phyloP scores from a whole-genome alignment of 2,329 filamentous ascomycete genomes.

The Fusarium ramigenum region DNA sequence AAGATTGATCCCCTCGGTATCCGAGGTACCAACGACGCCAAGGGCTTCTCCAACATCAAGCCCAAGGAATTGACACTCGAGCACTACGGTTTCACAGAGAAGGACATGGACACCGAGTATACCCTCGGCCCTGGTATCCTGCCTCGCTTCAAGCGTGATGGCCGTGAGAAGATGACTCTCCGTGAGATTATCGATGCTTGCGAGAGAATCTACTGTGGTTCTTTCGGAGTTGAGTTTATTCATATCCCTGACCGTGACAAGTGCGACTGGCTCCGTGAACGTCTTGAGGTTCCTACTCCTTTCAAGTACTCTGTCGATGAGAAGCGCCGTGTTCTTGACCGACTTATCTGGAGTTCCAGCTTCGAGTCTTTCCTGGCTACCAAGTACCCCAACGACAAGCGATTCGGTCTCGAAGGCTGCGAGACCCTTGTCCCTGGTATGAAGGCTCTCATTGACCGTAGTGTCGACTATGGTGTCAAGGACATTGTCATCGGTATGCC shows the following conservation, averaged over 20 bases:
- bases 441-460: constrained; percentile 98
- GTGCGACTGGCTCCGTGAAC: constrained; percentile 97
- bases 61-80: constrained; percentile 93
- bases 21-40: constrained; percentile 65
- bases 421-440: constrained; percentile 97
- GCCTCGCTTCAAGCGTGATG: constrained; percentile 89
- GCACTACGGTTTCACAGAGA: constrained; percentile 94
- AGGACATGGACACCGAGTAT: constrained; percentile 92
- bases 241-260: constrained; percentile 97
- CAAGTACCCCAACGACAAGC: constrained; percentile 99
- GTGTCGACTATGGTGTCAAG: constrained; percentile 97
- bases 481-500: constrained; percentile 99
- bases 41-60: constrained; percentile 86
- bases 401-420: constrained; percentile 97
- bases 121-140: constrained; percentile 93
- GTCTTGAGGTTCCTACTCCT: constrained; percentile 90
- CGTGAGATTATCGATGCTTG: constrained; percentile 93
- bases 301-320: constrained; percentile 99
- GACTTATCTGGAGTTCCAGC: constrained; percentile 97
- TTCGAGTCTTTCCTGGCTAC: constrained; percentile 96
- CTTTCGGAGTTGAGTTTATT: constrained; percentile 98
- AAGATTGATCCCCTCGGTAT: constrained; percentile 97
- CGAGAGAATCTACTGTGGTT: constrained; percentile 95
- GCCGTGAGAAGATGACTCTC: constrained; percentile 94
- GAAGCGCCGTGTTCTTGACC: constrained; percentile 96